phyloP scores from a whole-genome alignment of 2,329 filamentous ascomycete genomes.

The Colletotrichum lentis region DNA sequence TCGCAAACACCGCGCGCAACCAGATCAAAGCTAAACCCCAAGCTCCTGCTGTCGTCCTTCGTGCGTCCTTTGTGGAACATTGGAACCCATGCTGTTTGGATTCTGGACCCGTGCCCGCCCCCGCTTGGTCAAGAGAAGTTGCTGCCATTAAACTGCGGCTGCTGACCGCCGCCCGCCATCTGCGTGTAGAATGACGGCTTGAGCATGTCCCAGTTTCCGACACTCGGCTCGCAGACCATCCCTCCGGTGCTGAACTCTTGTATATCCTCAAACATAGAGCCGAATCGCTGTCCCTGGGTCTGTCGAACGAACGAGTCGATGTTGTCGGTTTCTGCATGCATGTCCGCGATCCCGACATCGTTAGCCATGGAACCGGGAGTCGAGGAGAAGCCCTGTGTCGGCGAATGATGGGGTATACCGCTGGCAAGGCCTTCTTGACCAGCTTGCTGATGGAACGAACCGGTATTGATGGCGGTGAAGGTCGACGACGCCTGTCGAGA shows the following conservation, averaged over 20 bases:
- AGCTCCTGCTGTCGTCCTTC: neutral
- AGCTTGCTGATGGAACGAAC: neutral
- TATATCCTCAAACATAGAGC: slow-evolving; percentile 26
- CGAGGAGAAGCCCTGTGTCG: slow-evolving; percentile 17
- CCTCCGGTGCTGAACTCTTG: slow-evolving; percentile 30
- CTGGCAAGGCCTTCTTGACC: slow-evolving; percentile 14
- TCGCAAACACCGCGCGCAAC: neutral
- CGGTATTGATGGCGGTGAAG: slow-evolving; percentile 53
- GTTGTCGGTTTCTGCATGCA: slow-evolving; percentile 5
- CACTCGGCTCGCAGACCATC: slow-evolving; percentile 21
- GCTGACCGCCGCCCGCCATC: slow-evolving; percentile 17
- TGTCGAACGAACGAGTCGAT: slow-evolving; percentile 33
- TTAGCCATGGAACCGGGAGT: neutral
- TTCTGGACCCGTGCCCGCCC: neutral
- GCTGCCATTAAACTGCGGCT: slow-evolving; percentile 23
- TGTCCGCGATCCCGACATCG: neutral
- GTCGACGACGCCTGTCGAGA: slow-evolving; percentile 43
- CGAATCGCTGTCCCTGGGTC: slow-evolving; percentile 32
- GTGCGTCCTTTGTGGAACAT: neutral
- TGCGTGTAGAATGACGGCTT: slow-evolving; percentile 28
- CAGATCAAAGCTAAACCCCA: neutral
- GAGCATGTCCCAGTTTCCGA: slow-evolving; percentile 23
- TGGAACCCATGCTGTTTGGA: neutral
- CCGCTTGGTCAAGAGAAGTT: slow-evolving; percentile 14
- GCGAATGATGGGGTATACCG: slow-evolving; percentile 24